Percentiles rank a stretch among this genome's conserved stretches.
Evolutionary conservation across 805 yeast genomes (phyloP).

Genomic region (Brettanomyces sp.): DNA sequence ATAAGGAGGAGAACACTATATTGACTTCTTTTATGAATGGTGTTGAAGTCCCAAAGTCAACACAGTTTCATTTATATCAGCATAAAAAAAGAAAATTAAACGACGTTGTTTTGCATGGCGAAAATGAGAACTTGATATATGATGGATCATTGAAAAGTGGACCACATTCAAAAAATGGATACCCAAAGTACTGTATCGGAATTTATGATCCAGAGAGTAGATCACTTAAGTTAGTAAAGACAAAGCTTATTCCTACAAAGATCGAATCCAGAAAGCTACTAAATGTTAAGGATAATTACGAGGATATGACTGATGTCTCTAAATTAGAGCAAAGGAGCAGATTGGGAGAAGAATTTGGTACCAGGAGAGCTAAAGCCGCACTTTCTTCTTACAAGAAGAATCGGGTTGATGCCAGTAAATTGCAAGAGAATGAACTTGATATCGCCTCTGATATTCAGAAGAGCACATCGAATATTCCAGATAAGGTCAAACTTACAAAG

Average conservation of each 20-base stretch:
- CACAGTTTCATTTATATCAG: constrained; percentile 55
- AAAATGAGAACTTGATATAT: constrained; percentile 62
- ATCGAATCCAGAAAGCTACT: constrained; percentile 28
- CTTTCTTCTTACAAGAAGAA: constrained; percentile 74
- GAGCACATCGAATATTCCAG: constrained; percentile 65
- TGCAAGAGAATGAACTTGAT: constrained; percentile 60
- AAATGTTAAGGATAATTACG: constrained; percentile 4
- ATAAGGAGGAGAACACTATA: constrained; percentile 38
- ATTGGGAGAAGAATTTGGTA: constrained; percentile 94
- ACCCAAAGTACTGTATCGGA: constrained; percentile 61
- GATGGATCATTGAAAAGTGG: constrained; percentile 39
- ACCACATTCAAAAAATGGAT: constrained; percentile 10
- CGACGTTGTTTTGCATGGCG: constrained; percentile 60
- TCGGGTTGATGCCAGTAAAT: constrained; percentile 74
- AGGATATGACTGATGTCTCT: constrained; percentile 3
- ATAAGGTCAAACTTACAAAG: constrained; percentile 52
- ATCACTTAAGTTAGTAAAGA: constrained; percentile 46
- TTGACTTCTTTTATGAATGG: constrained; percentile 80
- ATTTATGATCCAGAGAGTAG: constrained; percentile 63
- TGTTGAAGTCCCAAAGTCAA: constrained; percentile 46
- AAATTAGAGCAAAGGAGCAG: constrained; percentile 53
- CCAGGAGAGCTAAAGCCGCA: constrained; percentile 90
- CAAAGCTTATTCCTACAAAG: constrained; percentile 8
- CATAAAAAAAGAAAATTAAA: constrained; percentile 30
- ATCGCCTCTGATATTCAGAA: constrained; percentile 72